Evolutionary conservation across 2,329 filamentous ascomycete species (phyloP), one percentile per base, ranked within the genome.

Genomic region (Ophiostoma tasmaniense): DNA sequence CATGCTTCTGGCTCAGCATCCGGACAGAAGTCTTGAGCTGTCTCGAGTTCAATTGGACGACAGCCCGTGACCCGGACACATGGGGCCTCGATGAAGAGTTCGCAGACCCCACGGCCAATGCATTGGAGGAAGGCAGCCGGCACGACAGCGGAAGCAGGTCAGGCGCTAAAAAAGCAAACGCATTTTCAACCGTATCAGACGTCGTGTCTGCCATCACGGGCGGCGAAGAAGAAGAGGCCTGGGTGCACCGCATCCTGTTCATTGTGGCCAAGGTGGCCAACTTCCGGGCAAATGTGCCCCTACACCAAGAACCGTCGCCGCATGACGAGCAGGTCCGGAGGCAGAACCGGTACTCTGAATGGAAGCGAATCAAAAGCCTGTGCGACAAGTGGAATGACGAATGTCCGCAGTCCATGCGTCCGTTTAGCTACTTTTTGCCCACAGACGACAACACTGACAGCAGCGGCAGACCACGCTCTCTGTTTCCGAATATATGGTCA

Each of bases 1-100:
- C 93, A 0, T 97, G 93, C 77, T 97, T 97, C 79, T 97, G 94
- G 93, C 82, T 97, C 50, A 97, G 96, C 74, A 88, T 96, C 20
- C 90, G 90, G 20, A 90, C 97, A 84, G 94, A 98, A 76, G 82
- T 97, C n/a, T 82, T 97, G 35, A 92, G 88, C 72, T 97, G 93
- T 77, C 81, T 97, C 20, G 89, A 92, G 73, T 92, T 92, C 78
- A 93, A 94, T 76, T 96, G 91, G 90, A 86, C 89, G 73, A 87
- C 92, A 14, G 89, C 91, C 0, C 97, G 93, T 92, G 88, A 96
- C 68, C 93, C 93, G 0, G 92, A 97, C 73, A 87, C 91, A 13
- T 97, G 94, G 93, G 91, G 90, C 0, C 82, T 97, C 22, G 89
- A 96, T 74, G 87, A 95, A 83, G 85, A 90, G 73, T 90, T 95